Evolutionary conservation across 2,329 filamentous ascomycete species (phyloP).

Genomic region (Monosporascus sp.): DNA sequence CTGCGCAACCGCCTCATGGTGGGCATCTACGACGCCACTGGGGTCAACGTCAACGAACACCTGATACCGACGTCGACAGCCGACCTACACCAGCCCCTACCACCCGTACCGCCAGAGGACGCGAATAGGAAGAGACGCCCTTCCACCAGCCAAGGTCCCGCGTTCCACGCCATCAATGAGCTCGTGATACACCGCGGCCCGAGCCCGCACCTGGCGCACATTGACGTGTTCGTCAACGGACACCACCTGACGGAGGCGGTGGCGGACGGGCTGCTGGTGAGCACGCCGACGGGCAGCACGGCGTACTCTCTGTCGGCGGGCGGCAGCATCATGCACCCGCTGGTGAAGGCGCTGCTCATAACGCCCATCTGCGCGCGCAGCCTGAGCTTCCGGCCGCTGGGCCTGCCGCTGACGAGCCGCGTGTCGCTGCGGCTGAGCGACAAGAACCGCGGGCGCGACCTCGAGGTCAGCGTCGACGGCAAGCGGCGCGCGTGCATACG

Average conservation of each 20-base stretch:
- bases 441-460: conserved; percentile 69
- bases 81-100: conserved; percentile 34
- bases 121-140: conserved; percentile 1
- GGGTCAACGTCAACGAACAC: conserved; percentile 51
- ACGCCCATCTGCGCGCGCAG: conserved; percentile 93
- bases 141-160: conserved; percentile 26
- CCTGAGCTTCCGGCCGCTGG: conserved; percentile 84
- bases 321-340: conserved; percentile 88
- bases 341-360: conserved; percentile 81
- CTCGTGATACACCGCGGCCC: conserved; percentile 88
- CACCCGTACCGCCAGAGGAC: conserved; percentile 14
- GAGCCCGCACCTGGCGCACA: conserved; percentile 83
- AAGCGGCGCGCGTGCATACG: conserved; percentile 62
- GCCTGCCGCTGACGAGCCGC: conserved; percentile 79
- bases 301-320: conserved; percentile 93
- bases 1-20: conserved; percentile 84
- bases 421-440: conserved; percentile 77
- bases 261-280: conserved; percentile 90
- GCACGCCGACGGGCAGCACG: conserved; percentile 89
- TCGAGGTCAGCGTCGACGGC: conserved; percentile 77
- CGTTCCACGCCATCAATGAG: conserved; percentile 81
- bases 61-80: conserved; percentile 44
- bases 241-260: conserved; percentile 90
- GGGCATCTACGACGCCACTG: conserved; percentile 70
- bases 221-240: conserved; percentile 85